Conservation (phyloP, 2,329 filamentous ascomycete genomes). For the Ceratocystis destructans region DNA sequence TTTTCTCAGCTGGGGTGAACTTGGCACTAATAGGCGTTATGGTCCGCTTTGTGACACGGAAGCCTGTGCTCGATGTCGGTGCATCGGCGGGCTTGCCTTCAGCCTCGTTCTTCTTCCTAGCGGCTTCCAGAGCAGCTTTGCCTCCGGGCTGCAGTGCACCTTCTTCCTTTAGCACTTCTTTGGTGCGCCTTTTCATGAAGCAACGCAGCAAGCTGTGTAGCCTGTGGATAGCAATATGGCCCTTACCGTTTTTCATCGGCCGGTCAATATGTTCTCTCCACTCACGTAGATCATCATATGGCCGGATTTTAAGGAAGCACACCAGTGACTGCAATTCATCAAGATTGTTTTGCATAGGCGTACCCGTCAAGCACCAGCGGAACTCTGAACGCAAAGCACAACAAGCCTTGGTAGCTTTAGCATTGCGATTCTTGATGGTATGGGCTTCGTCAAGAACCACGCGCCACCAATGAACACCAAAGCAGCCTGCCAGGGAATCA, state of each 20-base stretch:
- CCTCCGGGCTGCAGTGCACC: conserved; percentile 67
- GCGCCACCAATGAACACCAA: conserved; percentile 87
- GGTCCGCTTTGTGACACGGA: conserved; percentile 85
- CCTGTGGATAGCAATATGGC: conserved; percentile 74
- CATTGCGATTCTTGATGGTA: conserved; percentile 95
- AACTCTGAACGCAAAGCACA: conserved; percentile 76
- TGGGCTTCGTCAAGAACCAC: conserved; percentile 94
- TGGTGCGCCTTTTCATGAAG: conserved; percentile 98
- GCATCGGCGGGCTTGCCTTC: conserved; percentile 26
- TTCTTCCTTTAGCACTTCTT: conserved; percentile 85
- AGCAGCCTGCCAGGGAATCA: conserved; percentile 53
- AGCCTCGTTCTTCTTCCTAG: conserved; percentile 31
- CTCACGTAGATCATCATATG: conserved; percentile 69
- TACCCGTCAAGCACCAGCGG: conserved; percentile 91
- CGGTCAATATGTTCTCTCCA: conserved; percentile 88
- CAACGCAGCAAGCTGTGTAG: conserved; percentile 75
- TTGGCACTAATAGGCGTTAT: conserved; percentile 66
- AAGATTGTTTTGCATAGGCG: conserved; percentile 95
- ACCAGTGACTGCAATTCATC: conserved; percentile 92
- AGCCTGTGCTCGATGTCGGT: conserved; percentile 44
- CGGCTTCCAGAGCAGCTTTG: conserved; percentile 36
- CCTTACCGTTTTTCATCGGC: conserved; percentile 80
- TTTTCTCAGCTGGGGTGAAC: conserved; percentile 66
- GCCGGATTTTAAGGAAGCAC: conserved; percentile 80
- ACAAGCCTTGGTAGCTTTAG: conserved; percentile 86